Percentiles rank a stretch among this genome's conserved stretches.
Conservation (phyloP, 768 basidiomycete genomes). For the Kwoniella dendrophila region DNA sequence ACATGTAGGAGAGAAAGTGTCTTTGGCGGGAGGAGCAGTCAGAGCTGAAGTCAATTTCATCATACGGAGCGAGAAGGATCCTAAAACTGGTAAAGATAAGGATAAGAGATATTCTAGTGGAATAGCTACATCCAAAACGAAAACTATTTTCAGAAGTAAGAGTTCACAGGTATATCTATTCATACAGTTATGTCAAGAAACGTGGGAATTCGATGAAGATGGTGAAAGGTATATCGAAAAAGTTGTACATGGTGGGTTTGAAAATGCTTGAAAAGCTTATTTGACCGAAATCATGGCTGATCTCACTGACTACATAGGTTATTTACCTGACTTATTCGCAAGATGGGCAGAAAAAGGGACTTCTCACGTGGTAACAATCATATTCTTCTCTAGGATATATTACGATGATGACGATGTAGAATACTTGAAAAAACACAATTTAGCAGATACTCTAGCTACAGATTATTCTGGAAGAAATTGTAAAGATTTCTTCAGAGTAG, state of each 20-base stretch:
- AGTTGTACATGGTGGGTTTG: constrained; percentile 78
- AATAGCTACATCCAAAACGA: constrained; percentile 77
- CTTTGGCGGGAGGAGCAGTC: constrained; percentile 77
- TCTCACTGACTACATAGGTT: constrained; percentile 58
- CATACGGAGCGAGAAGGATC: constrained; percentile 65
- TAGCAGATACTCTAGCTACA: constrained; percentile 60
- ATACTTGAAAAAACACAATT: constrained; percentile 41
- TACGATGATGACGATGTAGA: constrained; percentile 51
- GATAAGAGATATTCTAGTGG: constrained; percentile 63
- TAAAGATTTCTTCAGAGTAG: constrained; percentile 95
- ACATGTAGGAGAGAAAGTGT: constrained; percentile 79
- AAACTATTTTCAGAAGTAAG: constrained; percentile 82
- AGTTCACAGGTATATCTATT: constrained; percentile 91
- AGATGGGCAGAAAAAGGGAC: constrained; percentile 83
- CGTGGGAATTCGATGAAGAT: constrained; percentile 96
- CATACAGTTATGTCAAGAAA: constrained; percentile 92
- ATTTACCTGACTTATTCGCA: constrained; percentile 82
- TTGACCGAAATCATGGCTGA: not conserved
- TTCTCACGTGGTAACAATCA: constrained; percentile 91
- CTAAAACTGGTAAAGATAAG: constrained; percentile 53
- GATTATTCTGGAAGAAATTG: constrained; percentile 80
- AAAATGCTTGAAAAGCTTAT: too few species aligned
- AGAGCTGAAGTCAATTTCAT: constrained; percentile 77
- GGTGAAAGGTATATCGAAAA: constrained; percentile 96
- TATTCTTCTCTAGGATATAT: constrained; percentile 85